These are phyloP conservation scores for Fraxinus paxiana DNA, from an alignment of 305 asterid species.

Conservation along the genomic window DNA sequence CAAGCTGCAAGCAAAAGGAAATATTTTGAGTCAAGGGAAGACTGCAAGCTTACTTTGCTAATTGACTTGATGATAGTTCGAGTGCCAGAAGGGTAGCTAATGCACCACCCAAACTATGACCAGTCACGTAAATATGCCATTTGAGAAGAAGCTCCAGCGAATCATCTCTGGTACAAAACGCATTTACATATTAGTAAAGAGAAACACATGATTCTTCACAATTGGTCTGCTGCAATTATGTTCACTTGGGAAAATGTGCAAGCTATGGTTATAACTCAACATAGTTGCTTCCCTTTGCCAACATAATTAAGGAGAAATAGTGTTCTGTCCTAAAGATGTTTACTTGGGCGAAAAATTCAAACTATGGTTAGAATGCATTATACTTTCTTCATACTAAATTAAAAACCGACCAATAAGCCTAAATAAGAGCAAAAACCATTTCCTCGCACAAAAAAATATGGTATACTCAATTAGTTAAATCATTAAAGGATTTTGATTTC, in stretches of 20 bases:
- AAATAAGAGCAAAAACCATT: neutral
- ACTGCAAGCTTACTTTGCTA: constrained; percentile 61
- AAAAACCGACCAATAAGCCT: neutral
- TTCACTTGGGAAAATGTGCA: neutral
- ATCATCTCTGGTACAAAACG: constrained; percentile 48
- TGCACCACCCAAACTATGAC: constrained; percentile 98
- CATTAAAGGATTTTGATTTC: neutral
- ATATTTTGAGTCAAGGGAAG: constrained; percentile 21
- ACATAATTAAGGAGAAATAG: neutral
- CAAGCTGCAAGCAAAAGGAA: constrained; percentile 11
- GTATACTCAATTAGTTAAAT: neutral
- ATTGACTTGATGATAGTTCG: constrained; percentile 78
- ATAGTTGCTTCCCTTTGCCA: neutral
- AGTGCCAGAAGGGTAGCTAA: constrained; percentile 92
- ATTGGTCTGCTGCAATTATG: neutral
- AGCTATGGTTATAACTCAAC: neutral
- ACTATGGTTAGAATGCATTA: neutral
- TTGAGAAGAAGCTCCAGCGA: constrained; percentile 39
- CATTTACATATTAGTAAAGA: constrained; percentile 9
- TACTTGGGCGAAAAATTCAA: neutral
- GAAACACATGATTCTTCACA: neutral
- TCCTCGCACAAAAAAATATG: neutral
- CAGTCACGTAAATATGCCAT: constrained; percentile 94
- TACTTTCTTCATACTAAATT: neutral
- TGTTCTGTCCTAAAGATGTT: neutral